phyloP scores from a whole-genome alignment of 2,329 filamentous ascomycete genomes.

The Aspergillus proliferans region DNA sequence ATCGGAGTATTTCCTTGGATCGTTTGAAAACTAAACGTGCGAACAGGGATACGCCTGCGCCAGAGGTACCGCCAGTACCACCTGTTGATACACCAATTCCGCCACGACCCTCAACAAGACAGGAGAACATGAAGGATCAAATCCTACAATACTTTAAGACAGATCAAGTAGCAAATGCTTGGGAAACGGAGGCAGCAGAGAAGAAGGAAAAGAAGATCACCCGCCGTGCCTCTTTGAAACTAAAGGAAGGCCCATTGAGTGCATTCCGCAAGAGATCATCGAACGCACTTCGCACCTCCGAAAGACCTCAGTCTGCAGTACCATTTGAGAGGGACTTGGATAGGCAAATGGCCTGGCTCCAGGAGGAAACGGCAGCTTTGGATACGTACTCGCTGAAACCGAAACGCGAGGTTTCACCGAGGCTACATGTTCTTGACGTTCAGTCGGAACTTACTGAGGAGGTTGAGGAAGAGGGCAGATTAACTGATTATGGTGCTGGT shows the following conservation, averaged over 20 bases:
- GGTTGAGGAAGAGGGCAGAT: constrained; percentile 8
- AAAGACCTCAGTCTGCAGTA: constrained; percentile 5
- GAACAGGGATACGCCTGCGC: constrained; percentile 10
- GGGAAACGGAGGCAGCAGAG: constrained; percentile 17
- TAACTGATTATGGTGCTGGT: neutral
- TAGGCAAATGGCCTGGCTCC: constrained; percentile 25
- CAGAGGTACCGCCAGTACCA: constrained; percentile 6
- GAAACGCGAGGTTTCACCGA: constrained; percentile 20
- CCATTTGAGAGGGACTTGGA: constrained; percentile 11
- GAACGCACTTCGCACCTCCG: constrained; percentile 4
- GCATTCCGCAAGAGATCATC: constrained; percentile 26
- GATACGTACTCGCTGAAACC: constrained; percentile 27
- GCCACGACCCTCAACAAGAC: constrained; percentile 6
- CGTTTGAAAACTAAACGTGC: constrained; percentile 18
- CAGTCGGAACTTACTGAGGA: constrained; percentile 20
- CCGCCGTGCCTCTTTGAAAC: constrained; percentile 9
- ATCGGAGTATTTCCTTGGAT: constrained; percentile 22
- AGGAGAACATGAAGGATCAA: constrained; percentile 27
- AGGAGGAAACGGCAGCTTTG: constrained; percentile 18
- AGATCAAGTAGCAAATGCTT: constrained; percentile 27
- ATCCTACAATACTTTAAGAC: constrained; percentile 29
- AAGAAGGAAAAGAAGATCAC: constrained; percentile 15
- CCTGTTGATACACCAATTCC: constrained; percentile 6
- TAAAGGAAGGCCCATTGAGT: constrained; percentile 23
- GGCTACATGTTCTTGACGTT: constrained; percentile 26